phyloP scores from a whole-genome alignment of 2,329 filamentous ascomycete genomes.

The Leptographium galeiforme region DNA sequence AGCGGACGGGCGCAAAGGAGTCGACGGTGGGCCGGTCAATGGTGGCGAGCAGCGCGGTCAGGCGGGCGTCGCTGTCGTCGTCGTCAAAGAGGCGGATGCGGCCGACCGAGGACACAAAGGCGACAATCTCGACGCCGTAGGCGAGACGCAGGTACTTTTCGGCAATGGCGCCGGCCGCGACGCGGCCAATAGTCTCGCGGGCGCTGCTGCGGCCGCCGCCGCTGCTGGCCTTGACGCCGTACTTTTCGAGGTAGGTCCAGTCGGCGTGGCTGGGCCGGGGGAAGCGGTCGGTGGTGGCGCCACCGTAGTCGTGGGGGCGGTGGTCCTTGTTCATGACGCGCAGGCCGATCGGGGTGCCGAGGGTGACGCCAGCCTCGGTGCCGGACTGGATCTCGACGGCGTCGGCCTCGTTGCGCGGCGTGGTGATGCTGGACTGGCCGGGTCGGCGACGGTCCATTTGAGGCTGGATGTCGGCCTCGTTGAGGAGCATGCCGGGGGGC shows the following conservation, averaged over 20 bases:
- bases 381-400: conserved; percentile 84
- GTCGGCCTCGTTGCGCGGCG: conserved; percentile 87
- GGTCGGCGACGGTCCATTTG: conserved; percentile 85
- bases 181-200: conserved; percentile 87
- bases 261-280: conserved; percentile 89
- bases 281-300: conserved; percentile 80
- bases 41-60: conserved; percentile 57
- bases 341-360: conserved; percentile 84
- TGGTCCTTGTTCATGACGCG: conserved; percentile 87
- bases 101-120: conserved; percentile 80
- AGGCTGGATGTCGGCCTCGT: conserved; percentile 79
- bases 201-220: conserved; percentile 85
- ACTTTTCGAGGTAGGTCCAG: conserved; percentile 95
- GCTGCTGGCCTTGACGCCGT: conserved; percentile 81
- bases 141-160: conserved; percentile 79
- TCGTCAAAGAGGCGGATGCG: conserved; percentile 58
- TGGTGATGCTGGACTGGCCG: conserved; percentile 80
- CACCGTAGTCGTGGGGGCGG: conserved; percentile 80
- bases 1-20: conserved; percentile 43
- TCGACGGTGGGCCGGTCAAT: conserved; percentile 71
- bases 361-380: conserved; percentile 75
- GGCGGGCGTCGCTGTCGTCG: not conserved
- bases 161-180: conserved; percentile 81
- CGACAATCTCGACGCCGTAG: conserved; percentile 80
- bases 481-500: conserved; percentile 76